Base-by-base conservation (phyloP, 257 asterid species). In the Gentiana macrophylla region DNA sequence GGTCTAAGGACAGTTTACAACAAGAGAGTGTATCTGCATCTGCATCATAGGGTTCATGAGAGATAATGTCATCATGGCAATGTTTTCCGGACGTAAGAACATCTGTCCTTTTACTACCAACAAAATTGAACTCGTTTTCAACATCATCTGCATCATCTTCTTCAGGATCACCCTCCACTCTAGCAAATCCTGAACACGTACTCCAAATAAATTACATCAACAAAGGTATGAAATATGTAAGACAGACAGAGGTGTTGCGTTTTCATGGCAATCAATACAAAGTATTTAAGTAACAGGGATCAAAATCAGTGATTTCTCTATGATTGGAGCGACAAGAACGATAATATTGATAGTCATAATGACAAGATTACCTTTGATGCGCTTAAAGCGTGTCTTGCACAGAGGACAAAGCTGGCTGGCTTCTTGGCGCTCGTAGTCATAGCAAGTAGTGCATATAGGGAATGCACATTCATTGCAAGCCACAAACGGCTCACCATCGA, bases 401-500 rank as follows among this genome's bases (percentile, higher is more conserved):
- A 55, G 79, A 58, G 75, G 78, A 60, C 75, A 74, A 6, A 67
- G 43, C 52, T 69, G 75, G 63, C 67, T 66, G 57, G 72, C 75
- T 45, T 74, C 79, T 3, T 45, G 55, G 7, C 75, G 66, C 62
- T 74, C 75, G n/a, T 69, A 74, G 44, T 65, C 75, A 62, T 74
- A 74, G 74, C 79, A 74, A 38, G 60, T 60, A 32, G 62, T 65
- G 47, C 79, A 74, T 43, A 74, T 61, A 35, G 79, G 79, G 52
- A 69, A 74, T 54, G 65, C 79, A 65, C 75, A 74, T 32, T 69
- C 75, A 46, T 74, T 34, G 59, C 79, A 74, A 12, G 75, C 79
- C 60, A 66, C 38, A 56, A 74, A 66, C 4, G 64, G 64, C 62
- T 74, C 79, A 6, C 70, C 70, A 32, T 69, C 65, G 34, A 60